Base-by-base conservation (phyloP, 176 grass and related monocot species). In the Ensete ventricosum region DNA sequence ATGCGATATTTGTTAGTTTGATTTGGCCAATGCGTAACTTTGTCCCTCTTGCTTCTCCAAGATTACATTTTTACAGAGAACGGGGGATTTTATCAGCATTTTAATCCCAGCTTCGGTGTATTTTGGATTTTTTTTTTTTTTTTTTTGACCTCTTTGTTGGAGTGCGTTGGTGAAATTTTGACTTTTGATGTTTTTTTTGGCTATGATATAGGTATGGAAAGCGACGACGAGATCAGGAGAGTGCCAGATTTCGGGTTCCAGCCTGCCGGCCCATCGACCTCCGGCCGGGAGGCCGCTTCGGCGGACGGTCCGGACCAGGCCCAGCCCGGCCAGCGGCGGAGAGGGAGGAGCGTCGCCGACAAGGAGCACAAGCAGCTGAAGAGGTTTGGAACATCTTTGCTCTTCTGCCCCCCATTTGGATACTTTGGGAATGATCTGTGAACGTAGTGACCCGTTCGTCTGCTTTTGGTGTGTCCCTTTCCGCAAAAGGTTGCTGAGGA, bases 301-400 rank as follows among this genome's bases (percentile, higher is more conserved):
- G 81, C 27, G 19, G 68, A 55, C 14, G 78, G 69, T 25, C 0
- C 69, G 29, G 69, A 80, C 9, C 78, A 57, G 57, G 21, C 55
- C 34, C 78, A 80, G 81, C 51, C 89, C 74, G 69, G 89, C 54
- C 73, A 77, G 85, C 77, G 82, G 76, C 88, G 85, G 90, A 89
- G 88, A 55, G 95, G 90, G 3, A 82, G 95, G 63, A 90, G 86
- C 58, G 88, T 90, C 0, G 90, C 90, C 65, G 95, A 98, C 82
- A 98, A 93, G 83, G 95, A 98, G 85, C 95, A 98, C 84, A 98
- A 91, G 84, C 84, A 90, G 63, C 90, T 98, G 22, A 98, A 98
- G 83, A 86, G 84, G 84, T 86, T 29, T 0, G 25, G 2, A 67
- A 34, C 25, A 34, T 16, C 14, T 67, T 43, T 17, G 0, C 64